These are phyloP conservation scores for Starmera amethionina DNA, from an alignment of 805 yeast genomes.

Conservation along the genomic window DNA sequence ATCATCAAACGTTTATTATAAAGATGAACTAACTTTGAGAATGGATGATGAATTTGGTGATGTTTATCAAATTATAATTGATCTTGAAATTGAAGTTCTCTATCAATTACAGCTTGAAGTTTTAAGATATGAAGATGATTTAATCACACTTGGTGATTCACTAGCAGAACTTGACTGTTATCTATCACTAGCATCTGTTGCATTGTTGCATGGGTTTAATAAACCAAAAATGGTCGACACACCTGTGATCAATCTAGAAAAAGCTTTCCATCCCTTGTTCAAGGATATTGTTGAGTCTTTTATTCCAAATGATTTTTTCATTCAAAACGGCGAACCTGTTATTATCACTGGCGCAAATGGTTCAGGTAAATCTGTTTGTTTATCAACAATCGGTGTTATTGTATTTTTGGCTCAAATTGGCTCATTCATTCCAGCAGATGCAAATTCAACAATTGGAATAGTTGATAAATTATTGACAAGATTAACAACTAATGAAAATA, in stretches of 20 bases:
- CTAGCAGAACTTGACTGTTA: constrained; percentile 30
- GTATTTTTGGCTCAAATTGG: constrained; percentile 45
- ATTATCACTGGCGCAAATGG: constrained; percentile 41
- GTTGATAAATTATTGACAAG: constrained; percentile 39
- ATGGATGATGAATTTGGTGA: constrained; percentile 33
- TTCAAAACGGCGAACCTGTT: constrained; percentile 18
- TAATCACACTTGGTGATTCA: constrained; percentile 12
- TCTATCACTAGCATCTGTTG: constrained; percentile 23
- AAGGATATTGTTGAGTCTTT: constrained; percentile 28
- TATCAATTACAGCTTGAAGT: constrained; percentile 20
- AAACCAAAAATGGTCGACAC: constrained; percentile 24
- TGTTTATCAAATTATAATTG: constrained; percentile 28
- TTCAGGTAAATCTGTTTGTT: constrained; percentile 43
- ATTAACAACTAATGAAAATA: constrained; percentile 30
- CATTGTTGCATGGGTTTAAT: constrained; percentile 17
- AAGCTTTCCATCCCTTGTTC: constrained; percentile 39
- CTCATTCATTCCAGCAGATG: constrained; percentile 40
- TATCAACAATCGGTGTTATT: constrained; percentile 38
- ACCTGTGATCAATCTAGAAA: constrained; percentile 20
- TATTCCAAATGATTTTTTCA: constrained; percentile 31
- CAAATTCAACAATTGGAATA: constrained; percentile 31
- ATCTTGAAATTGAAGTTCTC: constrained; percentile 31
- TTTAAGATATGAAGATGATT: constrained; percentile 1
- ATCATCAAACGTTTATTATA: constrained; percentile 25
- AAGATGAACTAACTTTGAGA: constrained; percentile 19